These are phyloP conservation scores for Priceomyces carsonii DNA, from an alignment of 805 yeast genomes.

Conservation along the genomic window DNA sequence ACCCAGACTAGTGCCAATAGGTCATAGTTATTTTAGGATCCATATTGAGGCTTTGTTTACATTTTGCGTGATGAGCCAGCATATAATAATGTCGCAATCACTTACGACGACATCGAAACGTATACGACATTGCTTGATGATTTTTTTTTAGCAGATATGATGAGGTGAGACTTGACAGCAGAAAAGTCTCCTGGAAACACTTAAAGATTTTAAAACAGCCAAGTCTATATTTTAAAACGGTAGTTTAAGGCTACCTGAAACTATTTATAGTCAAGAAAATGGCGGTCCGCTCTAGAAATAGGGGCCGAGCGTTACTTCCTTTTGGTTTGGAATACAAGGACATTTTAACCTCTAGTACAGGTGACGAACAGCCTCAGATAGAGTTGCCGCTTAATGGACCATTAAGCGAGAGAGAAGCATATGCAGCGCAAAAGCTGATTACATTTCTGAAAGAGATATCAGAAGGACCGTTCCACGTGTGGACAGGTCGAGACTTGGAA, in stretches of 20 bases:
- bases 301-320: slow-evolving; percentile 55
- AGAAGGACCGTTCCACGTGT: slow-evolving; percentile 70
- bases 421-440: slow-evolving; percentile 55
- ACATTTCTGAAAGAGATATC: slow-evolving; percentile 52
- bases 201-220: neutral
- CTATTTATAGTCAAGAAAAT: slow-evolving; percentile 23
- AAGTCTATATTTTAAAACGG: too few species aligned
- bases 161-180: neutral
- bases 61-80: slow-evolving; percentile 7
- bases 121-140: slow-evolving; percentile 2
- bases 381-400: slow-evolving; percentile 68
- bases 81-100: slow-evolving; percentile 5
- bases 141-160: neutral
- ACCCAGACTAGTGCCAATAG: too few species aligned
- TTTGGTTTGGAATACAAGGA: slow-evolving; percentile 73
- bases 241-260: neutral
- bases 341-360: slow-evolving; percentile 37
- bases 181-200: neutral
- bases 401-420: slow-evolving; percentile 50
- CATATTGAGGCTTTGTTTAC: slow-evolving; percentile 7
- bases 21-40: too few species aligned
- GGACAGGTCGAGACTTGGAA: slow-evolving; percentile 40
- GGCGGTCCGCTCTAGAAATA: slow-evolving; percentile 56
- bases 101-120: slow-evolving; percentile 3
- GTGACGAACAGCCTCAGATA: slow-evolving; percentile 43